Conservation (phyloP, 2,329 filamentous ascomycete genomes). For the Colletotrichum sp. region DNA sequence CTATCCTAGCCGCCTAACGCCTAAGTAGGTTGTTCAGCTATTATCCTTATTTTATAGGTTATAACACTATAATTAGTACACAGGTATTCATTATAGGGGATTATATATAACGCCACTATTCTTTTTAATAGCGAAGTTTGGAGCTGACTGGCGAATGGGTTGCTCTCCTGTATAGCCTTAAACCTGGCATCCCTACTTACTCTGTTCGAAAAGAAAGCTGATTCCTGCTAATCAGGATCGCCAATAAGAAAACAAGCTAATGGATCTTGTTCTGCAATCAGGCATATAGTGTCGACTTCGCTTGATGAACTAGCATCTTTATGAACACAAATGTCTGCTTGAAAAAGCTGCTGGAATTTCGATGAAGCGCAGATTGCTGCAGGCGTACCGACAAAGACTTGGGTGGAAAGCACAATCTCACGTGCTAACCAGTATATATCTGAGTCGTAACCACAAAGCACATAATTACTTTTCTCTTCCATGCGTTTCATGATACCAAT, state of each 20-base stretch:
- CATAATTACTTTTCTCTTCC: not conserved
- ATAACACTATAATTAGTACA: too few species aligned
- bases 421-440: not conserved
- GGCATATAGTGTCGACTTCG: not conserved
- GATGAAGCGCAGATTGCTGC: not conserved
- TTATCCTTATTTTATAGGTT: too few species aligned
- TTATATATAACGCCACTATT: not conserved
- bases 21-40: too few species aligned
- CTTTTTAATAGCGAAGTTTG: not conserved
- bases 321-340: not conserved
- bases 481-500: not conserved
- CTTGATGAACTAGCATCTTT: not conserved
- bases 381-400: not conserved
- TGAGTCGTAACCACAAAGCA: too few species aligned
- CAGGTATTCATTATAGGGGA: not conserved
- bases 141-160: not conserved
- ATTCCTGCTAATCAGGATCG: not conserved
- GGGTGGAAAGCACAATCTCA: not conserved
- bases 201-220: not conserved
- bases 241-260: not conserved
- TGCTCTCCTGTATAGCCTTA: not conserved
- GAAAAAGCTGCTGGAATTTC: not conserved
- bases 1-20: too few species aligned
- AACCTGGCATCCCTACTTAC: not conserved
- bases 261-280: not conserved